Conservation (phyloP, 140 eudicot genomes). For the Stevia rebaudiana region DNA sequence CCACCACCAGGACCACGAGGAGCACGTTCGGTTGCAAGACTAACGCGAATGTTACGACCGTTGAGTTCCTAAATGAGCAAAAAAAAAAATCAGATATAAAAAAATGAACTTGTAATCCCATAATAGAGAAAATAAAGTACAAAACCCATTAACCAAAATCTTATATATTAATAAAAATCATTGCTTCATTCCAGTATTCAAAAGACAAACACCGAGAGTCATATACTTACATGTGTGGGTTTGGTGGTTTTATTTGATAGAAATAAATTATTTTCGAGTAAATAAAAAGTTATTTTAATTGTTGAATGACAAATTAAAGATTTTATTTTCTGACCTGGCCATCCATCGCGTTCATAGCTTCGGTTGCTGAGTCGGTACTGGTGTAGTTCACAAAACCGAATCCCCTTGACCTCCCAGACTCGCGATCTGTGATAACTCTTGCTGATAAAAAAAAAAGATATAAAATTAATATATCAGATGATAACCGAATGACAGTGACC, state of each 20-base stretch:
- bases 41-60: constrained; percentile 38
- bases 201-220: not conserved
- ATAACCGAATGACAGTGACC: no score
- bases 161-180: not conserved
- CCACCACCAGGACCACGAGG: constrained; percentile 38
- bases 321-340: constrained; percentile 54
- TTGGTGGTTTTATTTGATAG: no score
- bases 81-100: not conserved
- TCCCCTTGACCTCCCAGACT: constrained; percentile 81
- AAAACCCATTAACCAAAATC: not conserved
- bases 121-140: no score
- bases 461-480: not conserved
- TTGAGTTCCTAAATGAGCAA: constrained; percentile 25
- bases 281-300: not conserved
- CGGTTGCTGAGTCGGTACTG: constrained; percentile 37
- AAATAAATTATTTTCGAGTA: no score
- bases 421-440: constrained; percentile 69
- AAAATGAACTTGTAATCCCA: not conserved
- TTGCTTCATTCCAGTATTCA: not conserved
- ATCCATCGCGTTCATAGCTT: constrained; percentile 74
- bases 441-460: constrained; percentile 36
- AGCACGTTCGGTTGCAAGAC: constrained; percentile 34
- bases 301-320: not conserved
- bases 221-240: no score
- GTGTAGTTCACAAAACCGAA: constrained; percentile 76